Conservation (phyloP, 495 filamentous ascomycete species). For the Pseudevernia furfuracea region DNA sequence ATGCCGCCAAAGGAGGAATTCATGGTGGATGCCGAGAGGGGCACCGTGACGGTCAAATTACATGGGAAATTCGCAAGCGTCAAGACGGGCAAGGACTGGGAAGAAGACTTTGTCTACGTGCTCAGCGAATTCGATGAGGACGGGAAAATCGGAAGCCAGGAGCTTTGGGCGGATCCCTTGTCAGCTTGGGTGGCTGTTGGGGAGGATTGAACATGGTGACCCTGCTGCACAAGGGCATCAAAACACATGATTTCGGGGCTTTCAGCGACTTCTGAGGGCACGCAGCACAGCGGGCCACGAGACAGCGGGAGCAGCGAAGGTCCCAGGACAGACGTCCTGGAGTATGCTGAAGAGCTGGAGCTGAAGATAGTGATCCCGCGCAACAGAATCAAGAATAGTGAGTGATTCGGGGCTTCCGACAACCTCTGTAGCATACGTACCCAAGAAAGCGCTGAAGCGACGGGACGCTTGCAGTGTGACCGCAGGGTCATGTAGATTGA, state of each 20-base stretch:
- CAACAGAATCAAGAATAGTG: background rate
- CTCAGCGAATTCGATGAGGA: constrained; percentile 36
- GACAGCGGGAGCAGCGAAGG: background rate
- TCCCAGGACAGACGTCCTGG: too few relatives aligned
- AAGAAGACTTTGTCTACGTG: constrained; percentile 35
- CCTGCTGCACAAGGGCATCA: background rate
- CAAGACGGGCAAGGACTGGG: constrained; percentile 34
- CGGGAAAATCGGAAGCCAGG: constrained; percentile 35
- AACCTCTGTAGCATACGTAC: background rate
- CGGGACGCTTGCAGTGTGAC: background rate
- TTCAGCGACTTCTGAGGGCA: background rate
- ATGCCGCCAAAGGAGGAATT: constrained; percentile 30
- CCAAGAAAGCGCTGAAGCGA: background rate
- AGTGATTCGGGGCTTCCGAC: background rate
- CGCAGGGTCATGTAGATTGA: background rate
- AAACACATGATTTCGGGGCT: background rate
- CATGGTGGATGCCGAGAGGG: constrained; percentile 27
- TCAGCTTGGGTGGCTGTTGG: constrained; percentile 36
- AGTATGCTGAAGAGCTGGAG: background rate
- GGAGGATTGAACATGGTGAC: background rate
- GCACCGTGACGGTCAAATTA: constrained; percentile 31
- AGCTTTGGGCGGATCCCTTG: constrained; percentile 40
- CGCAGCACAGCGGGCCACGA: background rate
- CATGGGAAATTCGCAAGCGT: constrained; percentile 29
- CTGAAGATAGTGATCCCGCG: background rate